Evolutionary conservation across 495 filamentous ascomycete species (phyloP).

Genomic region (Bathelium albidoporum): DNA sequence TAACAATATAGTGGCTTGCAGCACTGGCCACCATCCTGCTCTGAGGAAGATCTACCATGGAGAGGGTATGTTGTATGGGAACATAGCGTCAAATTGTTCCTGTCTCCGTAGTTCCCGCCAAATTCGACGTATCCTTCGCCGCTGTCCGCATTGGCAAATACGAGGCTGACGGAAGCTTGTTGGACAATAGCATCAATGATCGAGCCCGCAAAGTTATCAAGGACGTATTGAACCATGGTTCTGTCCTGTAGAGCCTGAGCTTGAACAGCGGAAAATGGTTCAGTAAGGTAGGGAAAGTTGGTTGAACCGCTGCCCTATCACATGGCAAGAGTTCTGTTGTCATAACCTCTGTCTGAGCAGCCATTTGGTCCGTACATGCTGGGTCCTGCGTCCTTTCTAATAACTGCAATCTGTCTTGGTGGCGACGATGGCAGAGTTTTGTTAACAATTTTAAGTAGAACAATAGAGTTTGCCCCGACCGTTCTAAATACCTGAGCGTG

Average conservation of each 20-base stretch:
- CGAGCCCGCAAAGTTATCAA: slow-evolving; percentile 47
- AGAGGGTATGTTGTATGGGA: too few species aligned
- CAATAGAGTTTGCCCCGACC: slow-evolving; percentile 65
- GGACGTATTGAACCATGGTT: slow-evolving; percentile 16
- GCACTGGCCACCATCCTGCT: too few species aligned
- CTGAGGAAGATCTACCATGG: too few species aligned
- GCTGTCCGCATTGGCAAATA: slow-evolving; percentile 77
- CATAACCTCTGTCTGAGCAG: slow-evolving; percentile 72
- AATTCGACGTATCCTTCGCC: slow-evolving; percentile 78
- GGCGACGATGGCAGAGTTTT: slow-evolving; percentile 66
- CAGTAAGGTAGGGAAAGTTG: slow-evolving; percentile 85
- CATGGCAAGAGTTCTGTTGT: slow-evolving; percentile 82
- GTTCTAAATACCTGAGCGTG: slow-evolving; percentile 64
- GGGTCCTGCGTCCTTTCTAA: slow-evolving; percentile 75
- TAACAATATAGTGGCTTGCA: too few species aligned
- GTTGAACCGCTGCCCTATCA: slow-evolving; percentile 80
- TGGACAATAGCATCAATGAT: neutral
- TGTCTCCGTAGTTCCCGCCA: slow-evolving; percentile 76
- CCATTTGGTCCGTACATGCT: slow-evolving; percentile 77
- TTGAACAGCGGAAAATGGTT: slow-evolving; percentile 69
- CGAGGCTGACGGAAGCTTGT: slow-evolving; percentile 61
- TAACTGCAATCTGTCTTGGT: slow-evolving; percentile 66
- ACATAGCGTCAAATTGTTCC: slow-evolving; percentile 87
- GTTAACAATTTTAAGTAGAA: slow-evolving; percentile 76
- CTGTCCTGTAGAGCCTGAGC: neutral